Percentiles rank a stretch among this genome's conserved stretches.
Evolutionary conservation across 2,329 filamentous ascomycete genomes (phyloP).

Genomic region (Thielaviopsis ethacetica): DNA sequence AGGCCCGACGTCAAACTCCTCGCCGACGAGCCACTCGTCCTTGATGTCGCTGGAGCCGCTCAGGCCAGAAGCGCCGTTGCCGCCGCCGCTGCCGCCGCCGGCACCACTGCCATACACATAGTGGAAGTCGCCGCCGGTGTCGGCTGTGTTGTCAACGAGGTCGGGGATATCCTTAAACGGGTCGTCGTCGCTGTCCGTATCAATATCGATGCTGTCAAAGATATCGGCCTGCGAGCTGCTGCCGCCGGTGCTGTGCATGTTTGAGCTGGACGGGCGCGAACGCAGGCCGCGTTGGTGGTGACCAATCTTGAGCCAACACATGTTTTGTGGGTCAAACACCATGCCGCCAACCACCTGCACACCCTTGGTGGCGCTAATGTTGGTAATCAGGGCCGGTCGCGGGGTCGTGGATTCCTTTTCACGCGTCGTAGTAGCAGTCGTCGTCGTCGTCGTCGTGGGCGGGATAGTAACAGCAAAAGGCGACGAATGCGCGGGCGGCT

Average conservation of each 20-base stretch:
- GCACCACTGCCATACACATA: no score
- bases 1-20: conserved; percentile 94
- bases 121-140: conserved; percentile 23
- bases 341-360: conserved; percentile 94
- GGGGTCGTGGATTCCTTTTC: conserved; percentile 44
- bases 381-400: conserved; percentile 71
- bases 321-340: conserved; percentile 92
- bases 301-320: conserved; percentile 88
- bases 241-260: conserved; percentile 6
- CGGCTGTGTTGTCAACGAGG: conserved; percentile 51
- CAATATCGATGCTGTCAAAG: conserved; percentile 43
- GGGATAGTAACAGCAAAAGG: conserved; percentile 26
- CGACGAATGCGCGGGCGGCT: conserved; percentile 41
- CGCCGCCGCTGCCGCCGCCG: no score
- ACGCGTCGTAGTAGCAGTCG: conserved; percentile 19
- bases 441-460: conserved; percentile 16
- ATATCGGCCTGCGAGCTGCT: conserved; percentile 24
- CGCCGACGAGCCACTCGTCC: conserved; percentile 74
- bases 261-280: conserved; percentile 7
- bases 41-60: conserved; percentile 36
- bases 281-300: conserved; percentile 18
- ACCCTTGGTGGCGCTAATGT: conserved; percentile 68
- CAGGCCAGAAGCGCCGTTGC: conserved; percentile 24
- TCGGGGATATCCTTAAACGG: conserved; percentile 93
- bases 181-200: conserved; percentile 77